Evolutionary conservation across 768 basidiomycete genomes (phyloP), one percentile per base, ranked within the genome.

Genomic region (Amanita pseudoporphyria): DNA sequence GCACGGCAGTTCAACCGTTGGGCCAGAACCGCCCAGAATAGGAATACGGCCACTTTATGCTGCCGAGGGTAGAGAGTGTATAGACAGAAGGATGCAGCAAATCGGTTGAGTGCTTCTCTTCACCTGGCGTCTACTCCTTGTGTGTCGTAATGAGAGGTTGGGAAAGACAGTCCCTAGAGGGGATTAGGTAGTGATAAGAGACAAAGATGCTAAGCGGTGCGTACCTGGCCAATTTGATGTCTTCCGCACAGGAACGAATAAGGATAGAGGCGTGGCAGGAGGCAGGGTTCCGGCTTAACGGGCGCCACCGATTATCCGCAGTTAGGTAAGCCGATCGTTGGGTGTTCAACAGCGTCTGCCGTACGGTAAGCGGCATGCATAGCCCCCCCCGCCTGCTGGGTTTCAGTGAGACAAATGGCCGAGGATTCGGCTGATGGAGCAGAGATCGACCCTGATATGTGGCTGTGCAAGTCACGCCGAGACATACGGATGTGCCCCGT

Each of bases 281-380:
- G 13, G 22, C 22, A 21, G 9, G n/a, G 14, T 5, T 10, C 35
- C 10, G 16, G 36, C 35, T 39, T 48, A 41, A 33, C 24, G 22
- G 40, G 19, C 32, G 28, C 28, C 26, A 44, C 12, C 45, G 9
- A 47, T n/a, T n/a, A 18, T 30, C 22, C 45, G 5, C 3, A 13
- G 45, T 30, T 47, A 43, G 39, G 43, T 37, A 40, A 42, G 41
- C 16, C 19, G 38, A 21, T 42, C 22, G 35, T 37, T 47, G 35
- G 37, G 5, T 4, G 45, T 22, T 14, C 28, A 24, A 4, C 26
- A 7, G 4, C 26, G n/a, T n/a, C n/a, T n/a, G n/a, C n/a, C n/a
- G n/a, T n/a, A n/a, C n/a, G n/a, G n/a, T n/a, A n/a, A n/a, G n/a
- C n/a, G n/a, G n/a, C n/a, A n/a, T n/a, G n/a, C n/a, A n/a, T n/a